A percentile compares a stretch with the other conserved stretches of the same genome.
phyloP scores from a whole-genome alignment of 2,329 filamentous ascomycete genomes.

The Trichophyton benhamiae region DNA sequence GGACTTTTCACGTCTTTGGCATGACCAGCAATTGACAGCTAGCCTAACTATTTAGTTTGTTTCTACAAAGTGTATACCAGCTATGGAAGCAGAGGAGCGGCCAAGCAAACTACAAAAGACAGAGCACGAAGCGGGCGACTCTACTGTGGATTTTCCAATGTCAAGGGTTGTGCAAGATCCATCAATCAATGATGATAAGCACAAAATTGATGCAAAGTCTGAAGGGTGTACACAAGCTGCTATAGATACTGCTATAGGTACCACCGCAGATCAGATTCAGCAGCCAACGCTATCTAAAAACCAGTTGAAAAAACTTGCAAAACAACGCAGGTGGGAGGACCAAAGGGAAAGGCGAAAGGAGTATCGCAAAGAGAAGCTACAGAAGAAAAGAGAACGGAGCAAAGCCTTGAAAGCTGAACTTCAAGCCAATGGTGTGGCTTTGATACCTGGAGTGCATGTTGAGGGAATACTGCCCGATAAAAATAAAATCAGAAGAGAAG shows the following conservation, averaged over 20 bases:
- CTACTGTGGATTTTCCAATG: slow-evolving; percentile 7
- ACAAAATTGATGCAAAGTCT: not conserved
- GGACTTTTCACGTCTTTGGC: too few relatives aligned
- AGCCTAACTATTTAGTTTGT: too few relatives aligned
- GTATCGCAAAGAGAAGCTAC: slow-evolving; percentile 46
- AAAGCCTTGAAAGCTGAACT: slow-evolving; percentile 28
- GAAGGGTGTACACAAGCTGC: not conserved
- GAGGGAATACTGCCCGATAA: slow-evolving; percentile 10
- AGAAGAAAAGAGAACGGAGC: slow-evolving; percentile 42
- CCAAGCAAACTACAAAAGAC: slow-evolving; percentile 46
- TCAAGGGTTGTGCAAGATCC: slow-evolving; percentile 10
- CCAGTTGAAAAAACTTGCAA: slow-evolving; percentile 66
- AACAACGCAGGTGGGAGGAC: slow-evolving; percentile 63
- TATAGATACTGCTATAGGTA: not conserved
- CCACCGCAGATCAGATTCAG: not conserved
- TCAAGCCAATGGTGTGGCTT: slow-evolving; percentile 18
- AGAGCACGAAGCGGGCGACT: slow-evolving; percentile 22
- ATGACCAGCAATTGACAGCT: too few relatives aligned
- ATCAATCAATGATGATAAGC: slow-evolving; percentile 2
- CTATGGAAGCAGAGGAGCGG: slow-evolving; percentile 42
- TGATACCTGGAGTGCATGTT: slow-evolving; percentile 11
- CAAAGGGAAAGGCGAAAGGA: slow-evolving; percentile 48
- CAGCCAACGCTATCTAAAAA: slow-evolving; percentile 59
- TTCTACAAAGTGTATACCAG: too few relatives aligned
- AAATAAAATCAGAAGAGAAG: slow-evolving; percentile 13